Conservation (phyloP, 2,329 filamentous ascomycete species). For the Venturia carpophila region DNA sequence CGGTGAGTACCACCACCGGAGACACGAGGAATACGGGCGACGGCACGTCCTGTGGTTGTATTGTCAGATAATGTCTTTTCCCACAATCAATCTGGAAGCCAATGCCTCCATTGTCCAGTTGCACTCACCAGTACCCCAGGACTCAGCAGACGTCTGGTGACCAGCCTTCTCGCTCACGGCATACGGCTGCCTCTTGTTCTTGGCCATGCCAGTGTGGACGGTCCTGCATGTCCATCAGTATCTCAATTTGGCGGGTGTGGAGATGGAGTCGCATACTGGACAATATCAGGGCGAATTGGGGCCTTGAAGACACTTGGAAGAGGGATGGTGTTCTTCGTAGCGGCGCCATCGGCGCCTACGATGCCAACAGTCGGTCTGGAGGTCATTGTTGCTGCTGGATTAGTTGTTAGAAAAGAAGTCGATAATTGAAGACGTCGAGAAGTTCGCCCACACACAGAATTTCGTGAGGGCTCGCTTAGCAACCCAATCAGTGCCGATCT, state of each 20-base stretch:
- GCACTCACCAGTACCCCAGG: slow-evolving; percentile 87
- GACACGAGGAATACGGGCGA: slow-evolving; percentile 99
- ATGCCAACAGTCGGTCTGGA: slow-evolving; percentile 96
- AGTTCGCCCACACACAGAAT: neutral
- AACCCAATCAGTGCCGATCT: neutral
- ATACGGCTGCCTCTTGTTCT: slow-evolving; percentile 99
- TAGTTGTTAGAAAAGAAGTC: neutral
- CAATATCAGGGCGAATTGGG: slow-evolving; percentile 97
- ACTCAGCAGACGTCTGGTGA: slow-evolving; percentile 99
- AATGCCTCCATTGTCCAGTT: slow-evolving; percentile 19
- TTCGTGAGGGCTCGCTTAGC: neutral
- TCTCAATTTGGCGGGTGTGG: slow-evolving; percentile 5
- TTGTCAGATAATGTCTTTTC: slow-evolving; percentile 17
- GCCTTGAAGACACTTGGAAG: slow-evolving; percentile 95
- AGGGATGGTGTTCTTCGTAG: slow-evolving; percentile 80
- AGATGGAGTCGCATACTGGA: slow-evolving; percentile 60
- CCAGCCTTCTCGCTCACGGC: slow-evolving; percentile 99
- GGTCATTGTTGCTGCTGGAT: slow-evolving; percentile 58
- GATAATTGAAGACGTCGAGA: neutral
- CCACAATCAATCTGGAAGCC: slow-evolving; percentile 12
- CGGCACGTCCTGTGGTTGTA: slow-evolving; percentile 71
- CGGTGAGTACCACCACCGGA: slow-evolving; percentile 99
- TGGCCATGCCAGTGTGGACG: slow-evolving; percentile 97
- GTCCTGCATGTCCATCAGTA: slow-evolving; percentile 38
- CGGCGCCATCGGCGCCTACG: slow-evolving; percentile 90